A percentile compares a stretch with the other conserved stretches of the same genome.
phyloP scores from a whole-genome alignment of 202 grass and related monocot species.

The Carex sylvatica region DNA sequence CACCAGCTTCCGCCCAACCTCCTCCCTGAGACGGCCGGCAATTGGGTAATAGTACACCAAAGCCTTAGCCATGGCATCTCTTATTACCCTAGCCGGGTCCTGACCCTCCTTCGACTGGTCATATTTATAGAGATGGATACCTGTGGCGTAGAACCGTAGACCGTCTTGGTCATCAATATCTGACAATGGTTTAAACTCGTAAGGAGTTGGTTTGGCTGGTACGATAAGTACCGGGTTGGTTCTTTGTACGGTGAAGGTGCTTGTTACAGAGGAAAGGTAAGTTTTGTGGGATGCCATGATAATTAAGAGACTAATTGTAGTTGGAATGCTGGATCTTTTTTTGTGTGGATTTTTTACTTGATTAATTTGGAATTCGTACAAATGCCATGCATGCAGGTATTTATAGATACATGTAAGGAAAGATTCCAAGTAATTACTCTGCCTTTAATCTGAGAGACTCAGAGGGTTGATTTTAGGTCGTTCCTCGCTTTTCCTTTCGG shows the following conservation, averaged over 20 bases:
- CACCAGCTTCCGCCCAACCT: constrained; percentile 30
- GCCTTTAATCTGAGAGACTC: neutral
- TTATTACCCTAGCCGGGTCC: constrained; percentile 32
- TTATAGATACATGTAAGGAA: neutral
- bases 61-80: constrained; percentile 41
- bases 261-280: neutral
- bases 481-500: constrained; percentile 6
- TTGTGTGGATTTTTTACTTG: neutral
- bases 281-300: constrained; percentile 1
- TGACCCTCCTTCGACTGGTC: neutral
- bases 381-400: constrained; percentile 1
- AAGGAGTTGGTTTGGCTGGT: constrained; percentile 32
- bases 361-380: neutral
- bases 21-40: constrained; percentile 52
- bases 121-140: constrained; percentile 30
- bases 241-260: constrained; percentile 28
- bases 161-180: constrained; percentile 44
- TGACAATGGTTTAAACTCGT: constrained; percentile 33
- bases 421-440: neutral
- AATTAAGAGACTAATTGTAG: neutral
- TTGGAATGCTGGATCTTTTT: neutral
- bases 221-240: constrained; percentile 16
- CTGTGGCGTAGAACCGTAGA: constrained; percentile 22
- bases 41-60: constrained; percentile 78
- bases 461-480: constrained; percentile 17